Evolutionary conservation across 352 stramenopile genomes (phyloP).

Genomic region (Peronospora destructor): DNA sequence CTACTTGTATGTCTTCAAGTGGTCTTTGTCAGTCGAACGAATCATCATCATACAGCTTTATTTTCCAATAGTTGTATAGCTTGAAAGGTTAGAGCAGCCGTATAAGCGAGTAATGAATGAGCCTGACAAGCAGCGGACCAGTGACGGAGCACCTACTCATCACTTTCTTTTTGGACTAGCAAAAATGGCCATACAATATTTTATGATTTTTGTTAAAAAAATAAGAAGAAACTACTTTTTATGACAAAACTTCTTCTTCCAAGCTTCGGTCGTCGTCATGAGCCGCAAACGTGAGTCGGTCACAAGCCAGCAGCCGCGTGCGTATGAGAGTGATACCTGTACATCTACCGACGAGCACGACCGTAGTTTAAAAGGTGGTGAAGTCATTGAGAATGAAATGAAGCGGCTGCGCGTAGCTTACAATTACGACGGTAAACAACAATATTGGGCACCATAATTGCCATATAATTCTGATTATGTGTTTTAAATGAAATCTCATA

Average conservation of each 20-base stretch:
- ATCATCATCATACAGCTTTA: no score
- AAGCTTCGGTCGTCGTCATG: constrained; percentile 1
- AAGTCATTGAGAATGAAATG: constrained; percentile 62
- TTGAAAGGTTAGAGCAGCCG: no score
- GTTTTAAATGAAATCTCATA: not conserved
- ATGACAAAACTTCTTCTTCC: not conserved
- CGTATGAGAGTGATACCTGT: constrained; percentile 20
- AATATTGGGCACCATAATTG: not conserved
- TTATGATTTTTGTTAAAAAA: no score
- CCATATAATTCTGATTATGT: not conserved
- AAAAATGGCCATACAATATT: no score
- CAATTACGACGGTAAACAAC: constrained; percentile 33
- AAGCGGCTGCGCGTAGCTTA: constrained; percentile 68
- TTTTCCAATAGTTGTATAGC: no score
- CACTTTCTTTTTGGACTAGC: no score
- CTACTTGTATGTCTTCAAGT: no score
- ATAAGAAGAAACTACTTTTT: no score
- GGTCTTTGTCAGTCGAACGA: no score
- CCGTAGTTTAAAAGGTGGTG: constrained; percentile 22
- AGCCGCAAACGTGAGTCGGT: constrained; percentile 19
- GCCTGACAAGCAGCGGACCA: no score
- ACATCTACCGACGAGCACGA: constrained; percentile 14
- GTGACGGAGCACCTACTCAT: no score
- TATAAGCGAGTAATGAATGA: no score
- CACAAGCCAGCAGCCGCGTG: not conserved